Base-by-base conservation (phyloP, 345 rosid species). In the Alliaria petiolata region DNA sequence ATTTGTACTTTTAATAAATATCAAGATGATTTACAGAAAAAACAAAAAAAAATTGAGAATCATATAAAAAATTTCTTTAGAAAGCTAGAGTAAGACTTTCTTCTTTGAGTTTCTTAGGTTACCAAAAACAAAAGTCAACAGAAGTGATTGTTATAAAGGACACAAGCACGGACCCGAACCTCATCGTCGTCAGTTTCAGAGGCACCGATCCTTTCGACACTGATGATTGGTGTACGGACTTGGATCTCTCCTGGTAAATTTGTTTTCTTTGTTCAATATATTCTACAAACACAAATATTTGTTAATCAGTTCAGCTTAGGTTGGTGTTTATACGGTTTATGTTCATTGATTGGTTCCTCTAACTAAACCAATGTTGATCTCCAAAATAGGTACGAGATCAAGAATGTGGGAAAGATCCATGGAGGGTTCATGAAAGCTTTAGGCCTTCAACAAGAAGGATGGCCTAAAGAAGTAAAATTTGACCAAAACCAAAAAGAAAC, bases 191-290 rank as follows among this genome's bases (percentile, higher is more conserved):
- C 8, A 84, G 83, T 71, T 89, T 89, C 36, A 81, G 83, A 80
- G 95, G 91, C 25, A 89, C 95, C 0, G 39, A 63, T 22, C 95
- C 95, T 15, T 86, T 85, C 8, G 76, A 82, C 12, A 83, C 89
- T 1, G 62, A 80, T 15, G 87, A 63, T 5, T 83, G 85, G 85
- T 49, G 71, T 62, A 77, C 80, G 4, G 89, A 85, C 4, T 16
- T 79, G 3, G 91, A 88, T 50, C 52, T 86, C 58, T 88, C 91
- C 0, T 88, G 91, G 95, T 86, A 65, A 52, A 13, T 39, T 56
- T 46, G 0, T 54, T 5, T 46, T 52, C 2, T 34, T 58, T 25
- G 7, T 25, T 15, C 3, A 14, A 35, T 10, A 7, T 42, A 17
- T 4, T 42, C 22, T 30, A 0, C 49, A 36, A 1, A 13, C 43